Base-by-base conservation (phyloP, 2,329 filamentous ascomycete species). In the Aureobasidium melanogenum region DNA sequence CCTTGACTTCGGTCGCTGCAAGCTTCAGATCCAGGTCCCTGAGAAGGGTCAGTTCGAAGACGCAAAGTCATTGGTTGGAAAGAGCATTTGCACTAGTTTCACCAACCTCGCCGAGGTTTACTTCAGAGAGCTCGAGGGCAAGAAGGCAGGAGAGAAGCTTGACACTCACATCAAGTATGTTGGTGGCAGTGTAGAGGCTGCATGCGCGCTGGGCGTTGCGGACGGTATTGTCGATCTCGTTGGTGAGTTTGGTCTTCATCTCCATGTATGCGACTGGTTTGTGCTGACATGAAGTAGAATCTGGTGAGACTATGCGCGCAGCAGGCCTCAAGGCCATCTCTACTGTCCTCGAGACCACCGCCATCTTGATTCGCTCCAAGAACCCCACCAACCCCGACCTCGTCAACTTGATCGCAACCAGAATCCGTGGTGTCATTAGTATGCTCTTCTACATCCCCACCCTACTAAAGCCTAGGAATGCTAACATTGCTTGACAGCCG, bases 151-250 rank as follows among this genome's bases (percentile, higher is more conserved):
- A 15, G 60, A 67, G 66, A 65, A 62, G 60, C 74, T 95, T 67
- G 84, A 82, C 69, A 97, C 94, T 10, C 91, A 91, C 71, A 91
- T 99, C 69, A 90, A 96, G 70, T 95, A 94, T 75, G 83, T 97
- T 63, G 94, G 93, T 66, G 94, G 94, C 17, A 97, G 93, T 80
- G 94, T 99, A 36, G 94, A 99, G 78, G 93, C 94, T 56, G 93
- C 94, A 41, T 99, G 94, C 72, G 93, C 94, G 22, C 80, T 99
- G 60, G 94, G 94, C 58, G 92, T 97, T 30, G 94, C 94, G 46
- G 93, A 97, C 73, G 94, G 93, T 55, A 97, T 99, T 73, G 91
- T 99, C 50, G 94, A 99, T 77, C 85, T 99, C 62, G 94, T 99
- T 71, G 91, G 91, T 94, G 76, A 73, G 88, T 84, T 36, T 34